phyloP scores from a whole-genome alignment of 1,139 yeast species.

The Sugiyamaella sp. region DNA sequence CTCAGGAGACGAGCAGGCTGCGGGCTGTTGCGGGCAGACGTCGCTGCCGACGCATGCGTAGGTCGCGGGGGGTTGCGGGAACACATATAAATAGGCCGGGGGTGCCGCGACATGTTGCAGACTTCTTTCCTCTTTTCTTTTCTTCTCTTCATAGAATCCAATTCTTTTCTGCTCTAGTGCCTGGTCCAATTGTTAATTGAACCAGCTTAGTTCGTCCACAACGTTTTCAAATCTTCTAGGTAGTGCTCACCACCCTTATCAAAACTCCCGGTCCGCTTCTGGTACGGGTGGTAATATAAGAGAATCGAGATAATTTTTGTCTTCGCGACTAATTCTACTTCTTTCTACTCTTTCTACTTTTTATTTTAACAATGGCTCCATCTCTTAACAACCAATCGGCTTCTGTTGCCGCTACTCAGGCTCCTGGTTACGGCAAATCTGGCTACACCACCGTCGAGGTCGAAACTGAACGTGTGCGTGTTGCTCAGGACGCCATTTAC shows the following conservation, averaged over 20 bases:
- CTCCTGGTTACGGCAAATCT: conserved; percentile 42
- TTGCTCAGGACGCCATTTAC: conserved; percentile 60
- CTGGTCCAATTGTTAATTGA: conserved; percentile 15
- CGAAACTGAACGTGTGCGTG: conserved; percentile 62
- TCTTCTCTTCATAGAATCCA: background rate
- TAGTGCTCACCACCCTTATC: conserved; percentile 43
- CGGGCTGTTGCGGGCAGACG: too few relatives aligned
- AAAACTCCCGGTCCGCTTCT: conserved; percentile 41
- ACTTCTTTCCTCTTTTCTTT: background rate
- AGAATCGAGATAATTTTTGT: conserved; percentile 21
- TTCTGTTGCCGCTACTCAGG: conserved; percentile 37
- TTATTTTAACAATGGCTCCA: conserved; percentile 41
- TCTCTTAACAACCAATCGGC: conserved; percentile 37
- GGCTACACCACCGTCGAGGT: conserved; percentile 54
- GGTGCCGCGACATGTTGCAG: background rate
- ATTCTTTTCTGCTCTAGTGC: background rate
- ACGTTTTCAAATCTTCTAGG: conserved; percentile 41
- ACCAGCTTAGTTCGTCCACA: conserved; percentile 24
- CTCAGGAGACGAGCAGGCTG: too few relatives aligned
- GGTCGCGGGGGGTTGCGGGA: background rate
- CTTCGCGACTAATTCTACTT: conserved; percentile 14
- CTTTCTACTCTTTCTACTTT: conserved; percentile 18
- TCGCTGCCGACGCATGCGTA: background rate
- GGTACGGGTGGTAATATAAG: conserved; percentile 43
- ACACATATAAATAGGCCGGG: background rate